phyloP scores from a whole-genome alignment of 805 yeast species.

The Saccharomycopsis synnaedendra region DNA sequence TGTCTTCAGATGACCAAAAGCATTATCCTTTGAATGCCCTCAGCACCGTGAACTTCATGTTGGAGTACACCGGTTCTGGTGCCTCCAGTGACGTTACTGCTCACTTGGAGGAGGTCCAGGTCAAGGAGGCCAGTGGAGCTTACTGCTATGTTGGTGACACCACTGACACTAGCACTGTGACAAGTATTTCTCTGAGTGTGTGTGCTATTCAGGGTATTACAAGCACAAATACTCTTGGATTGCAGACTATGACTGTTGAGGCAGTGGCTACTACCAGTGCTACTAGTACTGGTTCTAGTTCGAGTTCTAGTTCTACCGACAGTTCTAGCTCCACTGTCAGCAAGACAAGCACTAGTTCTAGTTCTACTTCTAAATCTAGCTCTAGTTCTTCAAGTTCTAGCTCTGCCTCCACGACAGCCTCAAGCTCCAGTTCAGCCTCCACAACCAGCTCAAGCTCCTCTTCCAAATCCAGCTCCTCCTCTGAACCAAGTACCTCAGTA shows the following conservation, averaged over 20 bases:
- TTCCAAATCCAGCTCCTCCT: too few relatives aligned
- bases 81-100: conserved; percentile 1
- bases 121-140: conserved; percentile 9
- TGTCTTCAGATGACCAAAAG: neutral
- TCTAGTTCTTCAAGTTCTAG: too few relatives aligned
- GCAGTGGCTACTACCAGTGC: too few relatives aligned
- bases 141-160: conserved; percentile 2
- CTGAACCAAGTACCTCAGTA: too few relatives aligned
- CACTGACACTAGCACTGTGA: neutral
- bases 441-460: neutral
- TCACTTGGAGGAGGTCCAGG: neutral
- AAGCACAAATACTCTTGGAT: neutral
- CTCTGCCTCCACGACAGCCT: neutral
- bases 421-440: conserved; percentile 3
- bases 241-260: neutral
- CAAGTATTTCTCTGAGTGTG: neutral
- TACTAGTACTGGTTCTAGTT: too few relatives aligned
- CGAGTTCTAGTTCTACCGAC: too few relatives aligned
- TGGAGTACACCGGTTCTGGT: conserved; percentile 3
- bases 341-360: too few relatives aligned
- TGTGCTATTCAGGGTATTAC: neutral
- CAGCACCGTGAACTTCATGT: conserved; percentile 12
- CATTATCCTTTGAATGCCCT: conserved; percentile 10
- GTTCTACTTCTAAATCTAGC: too few relatives aligned
- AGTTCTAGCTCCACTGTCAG: too few relatives aligned